These are phyloP conservation scores for Silybum marianum DNA, from an alignment of 129 eudicot species.

Conservation along the genomic window DNA sequence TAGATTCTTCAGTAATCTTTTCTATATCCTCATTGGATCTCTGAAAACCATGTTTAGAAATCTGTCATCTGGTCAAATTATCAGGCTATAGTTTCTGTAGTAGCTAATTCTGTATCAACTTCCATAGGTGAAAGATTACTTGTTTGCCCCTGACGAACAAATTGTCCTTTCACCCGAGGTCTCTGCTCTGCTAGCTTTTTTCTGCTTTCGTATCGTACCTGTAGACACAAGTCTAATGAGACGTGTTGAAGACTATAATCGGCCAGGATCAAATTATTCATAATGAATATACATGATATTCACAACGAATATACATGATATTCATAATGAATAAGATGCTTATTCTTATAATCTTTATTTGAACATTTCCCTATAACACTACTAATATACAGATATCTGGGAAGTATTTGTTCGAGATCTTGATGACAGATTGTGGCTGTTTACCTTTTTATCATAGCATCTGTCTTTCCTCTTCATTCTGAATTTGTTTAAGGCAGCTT, in stretches of 20 bases:
- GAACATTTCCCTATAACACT: neutral
- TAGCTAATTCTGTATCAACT: constrained; percentile 37
- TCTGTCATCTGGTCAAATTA: neutral
- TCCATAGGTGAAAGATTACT: constrained; percentile 51
- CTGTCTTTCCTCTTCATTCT: constrained; percentile 90
- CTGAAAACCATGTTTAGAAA: constrained; percentile 2
- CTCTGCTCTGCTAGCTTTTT: constrained; percentile 95
- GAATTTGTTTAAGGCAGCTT: constrained; percentile 75
- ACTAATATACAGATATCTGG: neutral
- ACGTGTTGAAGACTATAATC: neutral
- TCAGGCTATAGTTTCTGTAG: constrained; percentile 20
- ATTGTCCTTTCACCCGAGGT: constrained; percentile 94
- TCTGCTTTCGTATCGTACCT: constrained; percentile 93
- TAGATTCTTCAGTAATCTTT: constrained; percentile 30
- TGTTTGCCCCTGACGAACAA: constrained; percentile 72
- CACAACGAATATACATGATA: neutral
- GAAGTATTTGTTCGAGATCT: neutral
- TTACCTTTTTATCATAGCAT: constrained; percentile 93
- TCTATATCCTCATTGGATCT: neutral
- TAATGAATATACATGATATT: neutral
- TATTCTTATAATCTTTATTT: neutral
- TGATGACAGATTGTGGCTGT: neutral
- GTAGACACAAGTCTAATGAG: constrained; percentile 13
- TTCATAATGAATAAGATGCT: neutral
- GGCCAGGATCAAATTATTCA: neutral